These are phyloP conservation scores for Panellus pusillus DNA, from an alignment of 768 basidiomycete genomes.

Conservation along the genomic window DNA sequence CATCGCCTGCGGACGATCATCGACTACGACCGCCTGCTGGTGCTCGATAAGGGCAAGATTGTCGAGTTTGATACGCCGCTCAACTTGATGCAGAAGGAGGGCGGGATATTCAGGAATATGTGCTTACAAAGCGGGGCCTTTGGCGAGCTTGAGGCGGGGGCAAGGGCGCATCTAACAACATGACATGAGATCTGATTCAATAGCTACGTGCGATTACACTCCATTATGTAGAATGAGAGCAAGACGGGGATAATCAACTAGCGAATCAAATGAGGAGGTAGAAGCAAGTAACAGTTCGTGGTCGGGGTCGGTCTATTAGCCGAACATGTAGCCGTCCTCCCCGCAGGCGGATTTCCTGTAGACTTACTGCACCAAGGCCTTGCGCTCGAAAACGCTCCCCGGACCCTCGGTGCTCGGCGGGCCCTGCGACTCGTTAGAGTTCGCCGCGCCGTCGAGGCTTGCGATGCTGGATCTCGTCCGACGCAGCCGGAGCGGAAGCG, in stretches of 20 bases:
- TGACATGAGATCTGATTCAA: too few species aligned
- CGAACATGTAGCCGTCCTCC: too few species aligned
- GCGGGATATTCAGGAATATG: conserved; percentile 52
- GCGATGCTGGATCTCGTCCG: conserved; percentile 4
- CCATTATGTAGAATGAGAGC: too few species aligned
- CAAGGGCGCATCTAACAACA: conserved; percentile 34
- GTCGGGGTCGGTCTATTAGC: too few species aligned
- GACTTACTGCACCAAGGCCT: neutral
- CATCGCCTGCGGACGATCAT: conserved; percentile 35
- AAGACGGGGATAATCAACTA: too few species aligned
- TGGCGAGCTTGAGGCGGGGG: conserved; percentile 6
- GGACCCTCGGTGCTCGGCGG: neutral
- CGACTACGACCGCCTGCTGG: conserved; percentile 57
- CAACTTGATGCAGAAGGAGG: conserved; percentile 45
- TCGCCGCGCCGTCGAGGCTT: neutral
- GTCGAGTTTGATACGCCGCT: conserved; percentile 52
- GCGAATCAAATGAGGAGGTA: too few species aligned
- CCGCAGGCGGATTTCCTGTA: too few species aligned
- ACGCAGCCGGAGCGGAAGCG: neutral
- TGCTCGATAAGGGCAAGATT: conserved; percentile 50
- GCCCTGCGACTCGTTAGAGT: conserved; percentile 14
- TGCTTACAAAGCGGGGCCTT: conserved; percentile 40
- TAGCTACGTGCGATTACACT: too few species aligned
- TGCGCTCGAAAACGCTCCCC: neutral
- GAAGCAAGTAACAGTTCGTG: too few species aligned